Evolutionary conservation across 306 rosid genomes (phyloP).

Genomic region (Casuarina glauca): DNA sequence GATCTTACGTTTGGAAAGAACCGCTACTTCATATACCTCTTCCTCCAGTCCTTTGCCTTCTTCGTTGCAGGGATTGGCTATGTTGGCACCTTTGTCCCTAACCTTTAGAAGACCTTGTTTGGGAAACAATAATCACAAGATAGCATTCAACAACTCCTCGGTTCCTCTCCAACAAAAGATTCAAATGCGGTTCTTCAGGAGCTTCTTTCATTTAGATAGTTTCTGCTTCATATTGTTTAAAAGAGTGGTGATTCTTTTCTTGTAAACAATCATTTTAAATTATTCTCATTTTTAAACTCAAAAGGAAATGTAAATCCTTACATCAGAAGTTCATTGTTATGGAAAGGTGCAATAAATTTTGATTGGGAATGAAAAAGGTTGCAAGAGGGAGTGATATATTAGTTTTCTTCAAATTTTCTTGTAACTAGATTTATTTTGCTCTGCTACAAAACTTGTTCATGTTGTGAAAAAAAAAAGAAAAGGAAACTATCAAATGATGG

Average conservation of each 20-base stretch:
- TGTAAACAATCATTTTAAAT: not conserved
- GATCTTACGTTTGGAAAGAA: conserved; percentile 76
- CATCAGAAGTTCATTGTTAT: not conserved
- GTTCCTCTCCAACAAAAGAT: conserved; percentile 22
- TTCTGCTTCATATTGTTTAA: conserved; percentile 15
- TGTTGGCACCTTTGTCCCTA: conserved; percentile 75
- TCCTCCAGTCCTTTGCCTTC: conserved; percentile 84
- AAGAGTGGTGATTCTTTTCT: not conserved
- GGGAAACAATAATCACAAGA: conserved; percentile 7
- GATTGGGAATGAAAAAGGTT: too few species aligned
- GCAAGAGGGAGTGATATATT: too few species aligned
- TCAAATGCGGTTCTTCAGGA: conserved; percentile 22
- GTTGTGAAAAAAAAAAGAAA: too few species aligned
- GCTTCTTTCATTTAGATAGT: conserved; percentile 24
- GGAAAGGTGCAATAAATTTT: too few species aligned
- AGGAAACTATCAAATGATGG: too few species aligned
- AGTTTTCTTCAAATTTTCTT: too few species aligned
- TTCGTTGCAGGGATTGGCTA: conserved; percentile 84
- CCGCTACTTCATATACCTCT: conserved; percentile 73
- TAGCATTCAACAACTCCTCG: conserved; percentile 13
- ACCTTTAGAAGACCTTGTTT: conserved; percentile 35
- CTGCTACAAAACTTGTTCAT: too few species aligned
- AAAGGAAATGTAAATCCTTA: not conserved
- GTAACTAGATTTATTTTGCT: too few species aligned
- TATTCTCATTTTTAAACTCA: not conserved